Conservation (phyloP, 164 flowering plant species). For the Cinnamomum chago region DNA sequence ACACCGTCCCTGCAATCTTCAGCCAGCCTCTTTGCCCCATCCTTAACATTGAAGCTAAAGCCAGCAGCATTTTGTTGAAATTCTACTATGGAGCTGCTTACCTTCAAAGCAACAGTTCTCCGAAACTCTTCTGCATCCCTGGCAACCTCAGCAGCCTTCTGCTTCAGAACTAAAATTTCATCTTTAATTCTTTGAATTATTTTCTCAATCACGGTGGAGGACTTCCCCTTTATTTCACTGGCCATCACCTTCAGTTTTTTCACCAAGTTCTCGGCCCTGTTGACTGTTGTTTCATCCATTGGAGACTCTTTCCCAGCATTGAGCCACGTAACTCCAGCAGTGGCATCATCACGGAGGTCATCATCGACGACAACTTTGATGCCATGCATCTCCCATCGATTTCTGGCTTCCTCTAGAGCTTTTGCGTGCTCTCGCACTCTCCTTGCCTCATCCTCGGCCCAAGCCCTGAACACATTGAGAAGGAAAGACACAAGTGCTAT, state of each 20-base stretch:
- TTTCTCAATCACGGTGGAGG: conserved; percentile 42
- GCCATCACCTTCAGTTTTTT: conserved; percentile 68
- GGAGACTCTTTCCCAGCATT: conserved; percentile 43
- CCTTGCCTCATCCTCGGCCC: conserved; percentile 99
- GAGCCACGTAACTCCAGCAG: conserved; percentile 64
- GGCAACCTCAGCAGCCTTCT: conserved; percentile 24
- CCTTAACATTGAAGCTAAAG: conserved; percentile 31
- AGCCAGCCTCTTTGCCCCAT: conserved; percentile 58
- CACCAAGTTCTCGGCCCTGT: conserved; percentile 57
- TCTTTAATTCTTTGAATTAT: conserved; percentile 48
- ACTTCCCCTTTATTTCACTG: conserved; percentile 43
- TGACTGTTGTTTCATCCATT: conserved; percentile 45
- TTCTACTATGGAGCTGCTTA: conserved; percentile 36
- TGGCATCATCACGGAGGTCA: conserved; percentile 69
- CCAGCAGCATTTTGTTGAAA: conserved; percentile 34
- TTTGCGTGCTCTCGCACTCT: conserved; percentile 86
- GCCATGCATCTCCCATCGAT: conserved; percentile 83
- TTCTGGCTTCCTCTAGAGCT: conserved; percentile 88
- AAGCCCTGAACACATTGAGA: conserved; percentile 49
- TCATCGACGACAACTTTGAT: conserved; percentile 77
- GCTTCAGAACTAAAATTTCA: conserved; percentile 44
- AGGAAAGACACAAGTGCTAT: neutral
- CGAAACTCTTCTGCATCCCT: conserved; percentile 32
- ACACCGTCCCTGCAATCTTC: conserved; percentile 83
- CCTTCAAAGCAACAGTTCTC: conserved; percentile 34